Evolutionary conservation across 345 rosid genomes (phyloP).

Genomic region (Excoecaria cochinchinensis): DNA sequence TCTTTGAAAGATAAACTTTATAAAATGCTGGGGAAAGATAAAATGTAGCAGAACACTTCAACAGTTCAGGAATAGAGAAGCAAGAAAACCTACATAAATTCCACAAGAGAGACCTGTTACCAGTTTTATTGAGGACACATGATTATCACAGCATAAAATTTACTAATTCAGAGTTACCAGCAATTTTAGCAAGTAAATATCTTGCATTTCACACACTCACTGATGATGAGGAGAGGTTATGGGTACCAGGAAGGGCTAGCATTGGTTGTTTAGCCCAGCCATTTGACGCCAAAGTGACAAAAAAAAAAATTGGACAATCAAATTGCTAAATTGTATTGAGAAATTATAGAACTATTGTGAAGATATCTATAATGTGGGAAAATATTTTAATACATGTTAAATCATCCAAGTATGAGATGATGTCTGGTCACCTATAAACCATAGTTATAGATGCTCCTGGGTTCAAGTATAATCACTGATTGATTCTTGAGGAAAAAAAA

Average conservation of each 20-base stretch:
- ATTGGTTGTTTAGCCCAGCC: neutral
- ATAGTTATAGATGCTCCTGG: neutral
- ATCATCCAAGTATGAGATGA: neutral
- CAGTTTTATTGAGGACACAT: neutral
- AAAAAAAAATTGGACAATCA: neutral
- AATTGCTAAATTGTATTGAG: neutral
- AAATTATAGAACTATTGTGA: neutral
- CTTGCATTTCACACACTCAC: neutral
- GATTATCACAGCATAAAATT: neutral
- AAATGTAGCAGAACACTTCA: neutral
- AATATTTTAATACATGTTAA: neutral
- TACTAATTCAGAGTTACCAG: neutral
- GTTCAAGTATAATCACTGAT: neutral
- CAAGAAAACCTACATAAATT: neutral
- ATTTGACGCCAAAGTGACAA: neutral
- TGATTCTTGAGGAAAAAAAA: neutral
- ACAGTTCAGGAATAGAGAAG: neutral
- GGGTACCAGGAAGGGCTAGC: neutral
- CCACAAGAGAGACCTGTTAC: neutral
- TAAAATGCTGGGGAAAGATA: neutral
- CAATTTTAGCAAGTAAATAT: neutral
- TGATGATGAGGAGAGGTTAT: neutral
- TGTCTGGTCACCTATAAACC: neutral
- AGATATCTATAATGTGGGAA: neutral
- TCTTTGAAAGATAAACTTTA: conserved; percentile 6